Evolutionary conservation across 225 moss, liverwort and hornwort genomes (phyloP).

Genomic region (Bryoerythrophyllum caledonicum): DNA sequence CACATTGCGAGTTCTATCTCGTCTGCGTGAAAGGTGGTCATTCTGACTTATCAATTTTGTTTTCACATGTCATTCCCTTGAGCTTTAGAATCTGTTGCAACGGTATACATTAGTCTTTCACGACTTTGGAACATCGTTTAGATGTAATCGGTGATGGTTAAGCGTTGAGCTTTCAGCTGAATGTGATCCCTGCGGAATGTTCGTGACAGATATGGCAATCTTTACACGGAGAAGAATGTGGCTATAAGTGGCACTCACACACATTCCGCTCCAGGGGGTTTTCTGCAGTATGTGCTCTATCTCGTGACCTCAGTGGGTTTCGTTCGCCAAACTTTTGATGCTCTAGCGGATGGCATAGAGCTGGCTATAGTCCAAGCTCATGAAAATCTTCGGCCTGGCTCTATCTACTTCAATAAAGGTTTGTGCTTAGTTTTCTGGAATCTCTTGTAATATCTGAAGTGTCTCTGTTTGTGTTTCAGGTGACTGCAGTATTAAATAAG

Average conservation of each 20-base stretch:
- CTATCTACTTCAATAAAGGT: slow-evolving; percentile 67
- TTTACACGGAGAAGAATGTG: slow-evolving; percentile 87
- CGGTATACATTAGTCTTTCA: too few relatives aligned
- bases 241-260: slow-evolving; percentile 93
- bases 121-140: too few relatives aligned
- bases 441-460: too few relatives aligned
- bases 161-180: too few relatives aligned
- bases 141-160: too few relatives aligned
- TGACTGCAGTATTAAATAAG: too few relatives aligned
- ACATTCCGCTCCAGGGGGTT: slow-evolving; percentile 95
- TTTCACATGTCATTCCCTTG: not conserved
- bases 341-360: slow-evolving; percentile 89
- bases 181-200: too few relatives aligned
- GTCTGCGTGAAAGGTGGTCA: slow-evolving; percentile 75
- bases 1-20: slow-evolving; percentile 76
- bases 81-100: too few relatives aligned
- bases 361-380: slow-evolving; percentile 85
- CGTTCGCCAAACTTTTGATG: slow-evolving; percentile 94
- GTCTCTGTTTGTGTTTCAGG: too few relatives aligned
- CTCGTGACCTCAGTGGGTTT: slow-evolving; percentile 90
- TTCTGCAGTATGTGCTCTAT: slow-evolving; percentile 94
- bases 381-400: slow-evolving; percentile 87
- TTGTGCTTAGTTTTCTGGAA: slow-evolving; percentile 30
- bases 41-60: not conserved
- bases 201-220: slow-evolving; percentile 82